Conservation (phyloP, 345 rosid genomes). For the Hibiscus mutabilis region DNA sequence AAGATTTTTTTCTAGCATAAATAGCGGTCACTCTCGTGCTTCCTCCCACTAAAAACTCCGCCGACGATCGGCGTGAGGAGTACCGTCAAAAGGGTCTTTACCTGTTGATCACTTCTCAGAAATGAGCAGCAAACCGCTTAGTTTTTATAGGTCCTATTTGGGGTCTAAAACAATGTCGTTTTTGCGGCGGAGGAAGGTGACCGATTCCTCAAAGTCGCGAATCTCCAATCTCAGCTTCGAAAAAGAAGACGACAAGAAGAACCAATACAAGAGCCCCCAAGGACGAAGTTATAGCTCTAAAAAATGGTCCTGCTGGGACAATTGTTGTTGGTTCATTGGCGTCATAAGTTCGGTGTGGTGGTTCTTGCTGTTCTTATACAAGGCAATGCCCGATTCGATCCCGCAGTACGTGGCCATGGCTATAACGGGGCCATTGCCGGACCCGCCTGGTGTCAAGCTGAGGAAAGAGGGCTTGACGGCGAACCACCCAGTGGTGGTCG, state of each 20-base stretch:
- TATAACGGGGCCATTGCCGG: background rate
- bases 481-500: background rate
- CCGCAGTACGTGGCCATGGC: background rate
- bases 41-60: slow-evolving; percentile 4
- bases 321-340: background rate
- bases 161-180: slow-evolving; percentile 24
- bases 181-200: slow-evolving; percentile 30
- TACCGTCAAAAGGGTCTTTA: no score
- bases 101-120: background rate
- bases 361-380: background rate
- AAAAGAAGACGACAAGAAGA: slow-evolving; percentile 10
- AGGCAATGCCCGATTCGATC: background rate
- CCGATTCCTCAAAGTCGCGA: slow-evolving; percentile 5
- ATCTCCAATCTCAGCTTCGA: slow-evolving; percentile 2
- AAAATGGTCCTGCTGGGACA: slow-evolving; percentile 9
- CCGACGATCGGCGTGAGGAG: background rate
- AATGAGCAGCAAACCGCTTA: background rate
- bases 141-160: background rate
- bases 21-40: background rate
- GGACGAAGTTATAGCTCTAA: background rate
- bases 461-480: background rate
- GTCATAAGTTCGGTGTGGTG: background rate
- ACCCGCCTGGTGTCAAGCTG: background rate
- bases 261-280: background rate
- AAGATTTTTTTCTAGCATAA: background rate